phyloP scores from a whole-genome alignment of 2,329 filamentous ascomycete genomes.

The Zasmidium cellare region DNA sequence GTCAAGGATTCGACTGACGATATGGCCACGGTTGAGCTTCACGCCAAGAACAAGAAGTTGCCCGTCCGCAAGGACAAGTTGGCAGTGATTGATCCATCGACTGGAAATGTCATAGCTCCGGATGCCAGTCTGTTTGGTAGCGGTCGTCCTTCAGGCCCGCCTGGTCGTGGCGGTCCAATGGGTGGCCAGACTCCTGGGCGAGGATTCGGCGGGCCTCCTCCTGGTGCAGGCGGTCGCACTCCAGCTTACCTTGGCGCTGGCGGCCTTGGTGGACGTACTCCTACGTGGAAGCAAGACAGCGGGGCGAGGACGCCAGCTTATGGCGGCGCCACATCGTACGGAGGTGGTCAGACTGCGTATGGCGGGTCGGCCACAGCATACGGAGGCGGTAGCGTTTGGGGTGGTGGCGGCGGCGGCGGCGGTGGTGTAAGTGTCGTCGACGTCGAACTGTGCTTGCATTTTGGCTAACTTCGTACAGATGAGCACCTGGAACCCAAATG shows the following conservation, averaged over 20 bases:
- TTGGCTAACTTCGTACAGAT: constrained; percentile 27
- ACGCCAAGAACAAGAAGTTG: constrained; percentile 90
- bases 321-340: constrained; percentile 31
- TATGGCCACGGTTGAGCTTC: constrained; percentile 84
- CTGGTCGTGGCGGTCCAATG: constrained; percentile 17
- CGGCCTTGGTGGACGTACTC: not conserved
- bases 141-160: constrained; percentile 18
- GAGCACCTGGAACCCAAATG: constrained; percentile 40
- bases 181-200: constrained; percentile 64
- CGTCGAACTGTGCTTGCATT: constrained; percentile 72
- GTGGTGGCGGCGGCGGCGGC: constrained; percentile 25
- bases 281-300: constrained; percentile 54
- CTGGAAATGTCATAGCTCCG: constrained; percentile 75
- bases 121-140: constrained; percentile 33
- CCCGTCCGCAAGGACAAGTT: constrained; percentile 79
- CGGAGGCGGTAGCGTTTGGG: constrained; percentile 48
- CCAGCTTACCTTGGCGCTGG: constrained; percentile 39
- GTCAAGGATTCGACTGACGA: constrained; percentile 92
- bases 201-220: constrained; percentile 60
- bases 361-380: constrained; percentile 51
- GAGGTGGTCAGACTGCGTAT: constrained; percentile 45
- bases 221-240: constrained; percentile 57
- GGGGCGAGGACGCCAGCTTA: constrained; percentile 50
- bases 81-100: constrained; percentile 78
- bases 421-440: constrained; percentile 41